Evolutionary conservation across 768 basidiomycete species (phyloP), one percentile per base, ranked within the genome.

Genomic region (Agaricus subrufescens): DNA sequence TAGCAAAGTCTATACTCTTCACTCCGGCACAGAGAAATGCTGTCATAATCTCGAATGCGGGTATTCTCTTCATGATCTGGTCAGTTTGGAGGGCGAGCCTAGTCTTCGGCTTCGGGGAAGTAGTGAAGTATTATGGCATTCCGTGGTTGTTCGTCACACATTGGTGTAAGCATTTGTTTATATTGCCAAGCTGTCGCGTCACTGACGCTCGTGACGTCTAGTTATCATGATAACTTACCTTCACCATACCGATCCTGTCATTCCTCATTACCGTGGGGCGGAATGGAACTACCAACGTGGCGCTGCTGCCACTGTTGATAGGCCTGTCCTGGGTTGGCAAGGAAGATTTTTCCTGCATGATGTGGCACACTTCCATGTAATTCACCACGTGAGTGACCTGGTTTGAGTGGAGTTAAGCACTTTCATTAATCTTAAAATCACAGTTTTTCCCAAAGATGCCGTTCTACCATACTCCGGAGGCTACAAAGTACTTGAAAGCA

Each of bases 331-430:
- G 12, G 83, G 83, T 10, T 84, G 81, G 82, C 79, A 81, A 65
- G 84, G 84, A 3, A 75, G 80, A 23, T 85, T 85, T 72, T 85
- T 85, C 73, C 69, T 86, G n/a, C 83, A 85, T 61, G 80, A 82
- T 61, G 81, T 85, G 14, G 80, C 82, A 3, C 83, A 85, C 62
- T 83, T 72, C 62, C 85, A 86, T 65, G 83, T 85, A 56, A 70
- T 84, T 43, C 84, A 85, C 62, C 84, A 85, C 62, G 79, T 77
- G 64, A 52, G 75, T 68, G n/a, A 29, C 54, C 30, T 40, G 9
- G 9, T 52, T 30, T 27, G 46, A n/a, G n/a, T 42, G 34, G 54
- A 57, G 31, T 15, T 59, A 29, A 23, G 34, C 10, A 38, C 40
- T 40, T 31, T 34, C 39, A 9, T 8, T 48, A 40, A 31, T 47